Percentiles rank a stretch among this genome's conserved stretches.
Evolutionary conservation across 116 monocot genomes (phyloP).

Genomic region (Posidonia oceanica): DNA sequence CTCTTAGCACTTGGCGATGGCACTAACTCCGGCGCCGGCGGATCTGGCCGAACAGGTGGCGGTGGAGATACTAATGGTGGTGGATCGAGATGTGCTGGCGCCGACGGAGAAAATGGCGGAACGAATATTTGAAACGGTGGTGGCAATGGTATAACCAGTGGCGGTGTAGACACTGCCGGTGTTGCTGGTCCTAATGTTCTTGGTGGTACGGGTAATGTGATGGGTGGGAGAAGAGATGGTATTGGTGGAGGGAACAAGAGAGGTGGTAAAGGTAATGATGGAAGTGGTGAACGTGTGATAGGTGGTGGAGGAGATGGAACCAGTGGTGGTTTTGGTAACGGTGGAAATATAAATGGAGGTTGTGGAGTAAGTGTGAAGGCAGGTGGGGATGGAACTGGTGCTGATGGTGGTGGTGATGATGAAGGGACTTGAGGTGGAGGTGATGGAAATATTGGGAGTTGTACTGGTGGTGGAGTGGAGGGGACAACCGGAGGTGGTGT

Average conservation of each 20-base stretch:
- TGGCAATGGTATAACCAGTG: neutral
- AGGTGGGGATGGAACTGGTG: neutral
- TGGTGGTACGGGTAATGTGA: neutral
- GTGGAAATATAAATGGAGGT: neutral
- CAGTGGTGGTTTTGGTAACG: neutral
- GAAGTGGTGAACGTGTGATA: neutral
- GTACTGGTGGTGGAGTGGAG: too few relatives aligned
- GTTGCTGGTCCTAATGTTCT: neutral
- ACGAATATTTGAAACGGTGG: neutral
- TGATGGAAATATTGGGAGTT: neutral
- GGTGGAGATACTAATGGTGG: neutral
- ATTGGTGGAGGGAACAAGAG: neutral
- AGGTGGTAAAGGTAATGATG: neutral
- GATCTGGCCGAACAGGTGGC: neutral
- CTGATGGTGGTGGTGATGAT: neutral
- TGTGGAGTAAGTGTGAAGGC: neutral
- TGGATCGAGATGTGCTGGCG: too few relatives aligned
- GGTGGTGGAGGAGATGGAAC: conserved; percentile 6
- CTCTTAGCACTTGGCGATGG: neutral
- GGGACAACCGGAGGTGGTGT: neutral
- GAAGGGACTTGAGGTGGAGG: neutral
- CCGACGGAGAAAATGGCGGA: neutral
- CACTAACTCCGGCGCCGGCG: neutral
- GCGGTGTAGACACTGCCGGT: neutral
- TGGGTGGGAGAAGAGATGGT: neutral